Evolutionary conservation across 1,139 yeast species (phyloP), one percentile per base, ranked within the genome.

Genomic region (Waltiozyma sp.): DNA sequence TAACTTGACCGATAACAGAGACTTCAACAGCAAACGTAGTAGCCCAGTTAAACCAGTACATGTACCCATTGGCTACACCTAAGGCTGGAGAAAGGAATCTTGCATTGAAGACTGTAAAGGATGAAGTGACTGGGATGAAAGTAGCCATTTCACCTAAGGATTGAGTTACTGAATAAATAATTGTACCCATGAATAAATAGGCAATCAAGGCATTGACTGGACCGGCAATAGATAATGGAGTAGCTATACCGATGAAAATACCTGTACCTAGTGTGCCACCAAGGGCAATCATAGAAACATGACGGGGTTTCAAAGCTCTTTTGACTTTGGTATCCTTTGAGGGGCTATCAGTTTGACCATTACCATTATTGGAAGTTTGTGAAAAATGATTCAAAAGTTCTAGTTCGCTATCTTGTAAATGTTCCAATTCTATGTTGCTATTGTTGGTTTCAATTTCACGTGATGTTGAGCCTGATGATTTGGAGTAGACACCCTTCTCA

Each of bases 11-110:
- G 37, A 83, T 79, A 16, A 87, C 88, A 24, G 91, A 82, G 44
- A 87, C 66, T 62, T 87, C 95, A 50, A 85, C 75, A 2, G 95
- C 88, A 64, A 79, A 83, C 2, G 95, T 85, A 45, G 82, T 76
- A 41, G 87, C 85, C 93, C 94, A 86, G 19, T 85, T 75, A 60
- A 84, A 84, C 89, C 91, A 85, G 60, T 87, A 87, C 65, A 78
- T 72, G 76, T 86, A 84, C 43, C 91, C 91, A 53, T 80, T 78
- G 37, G 94, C 80, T 45, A 87, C 87, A 45, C 95, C 94, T 42
- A 83, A 62, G 64, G 74, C 74, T 69, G 63, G 64, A 13, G 64
- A 58, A 10, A 67, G 56, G 68, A 78, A 85, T 55, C 89, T 67
- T 39, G 82, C 69, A 28, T 72, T 65, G 53, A 72, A 73, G 13